Base-by-base conservation (phyloP, 768 basidiomycete species). In the Naganishia vaughanmartiniae region DNA sequence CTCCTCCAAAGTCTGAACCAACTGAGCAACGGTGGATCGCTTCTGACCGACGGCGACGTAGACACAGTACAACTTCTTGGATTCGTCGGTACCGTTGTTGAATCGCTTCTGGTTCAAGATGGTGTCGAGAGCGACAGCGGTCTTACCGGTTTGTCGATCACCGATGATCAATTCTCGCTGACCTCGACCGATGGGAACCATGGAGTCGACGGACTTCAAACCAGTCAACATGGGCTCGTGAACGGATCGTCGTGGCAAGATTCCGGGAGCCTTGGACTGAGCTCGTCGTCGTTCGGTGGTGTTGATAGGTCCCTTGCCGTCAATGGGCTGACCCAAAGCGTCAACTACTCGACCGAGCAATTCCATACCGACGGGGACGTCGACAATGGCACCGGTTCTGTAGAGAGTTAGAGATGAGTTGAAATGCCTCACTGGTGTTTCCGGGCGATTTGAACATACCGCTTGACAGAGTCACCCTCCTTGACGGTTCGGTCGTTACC, bases 81-180 rank as follows among this genome's bases (percentile, higher is more conserved):
- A 84, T 86, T 99, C 96, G 75, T 99, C 96, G 79, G 89, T 86
- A 74, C 94, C 95, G 75, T 98, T 93, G 80, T 99, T 99, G 95
- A 94, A 99, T 80, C 93, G 87, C 89, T 91, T 98, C 85, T 99
- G 96, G 90, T 99, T 99, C 76, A 99, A 92, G 81, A 99, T 99
- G 81, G 96, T 96, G 86, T 99, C 96, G 84, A 99, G 90, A 76
- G 96, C 96, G 80, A 99, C 95, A 73, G 96, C 96, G 69, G 93
- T 97, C 85, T 99, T 99, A 71, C 96, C 96, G 72, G 96, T 99
- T 82, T 99, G 96, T 89, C 96, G 93, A 82, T 99, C 96, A 88
- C 96, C 96, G 78, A 99, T 99, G 83, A 99, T 99, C 71, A 99
- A 87, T 84, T 99, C 96, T 91, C 96, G 96, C 86, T 99, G 96